Evolutionary conservation across 805 yeast species (phyloP), one percentile per base, ranked within the genome.

Genomic region (Nakazawaea peltata): DNA sequence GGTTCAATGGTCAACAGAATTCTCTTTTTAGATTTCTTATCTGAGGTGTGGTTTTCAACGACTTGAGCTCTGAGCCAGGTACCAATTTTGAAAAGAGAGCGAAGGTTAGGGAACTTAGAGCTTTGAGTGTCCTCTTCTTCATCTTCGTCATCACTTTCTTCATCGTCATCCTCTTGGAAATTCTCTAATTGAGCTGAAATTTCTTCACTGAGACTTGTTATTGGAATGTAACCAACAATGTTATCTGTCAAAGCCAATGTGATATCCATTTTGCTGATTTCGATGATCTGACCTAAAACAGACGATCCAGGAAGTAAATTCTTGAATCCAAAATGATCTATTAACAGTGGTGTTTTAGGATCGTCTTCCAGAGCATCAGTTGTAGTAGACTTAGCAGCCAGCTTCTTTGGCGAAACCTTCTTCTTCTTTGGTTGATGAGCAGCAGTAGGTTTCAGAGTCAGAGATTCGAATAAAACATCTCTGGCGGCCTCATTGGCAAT

Each of bases 401-500:
- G 64, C 41, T 50, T 50, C 24, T 39, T 43, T 21, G 29, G 33
- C 4, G 28, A 18, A 17, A 31, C 31, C 7, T n/a, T 32, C 18
- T 19, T 32, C 51, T 53, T 71, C 61, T 55, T 67, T 59, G 62
- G 75, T 40, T 51, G 57, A 26, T 63, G 57, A 36, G 52, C 51
- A 26, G 53, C 53, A 5, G 40, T 26, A 54, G 19, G 25, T 8
- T 32, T 28, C 19, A 25, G 15, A 28, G 19, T 17, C n/a, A 15
- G 14, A 31, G 52, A 19, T 41, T 61, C 90, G 43, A 84, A 83
- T 33, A 88, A 63, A 27, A 84, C 92, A 60, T 92, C 98, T 43
- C 73, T 74, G 16, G 88, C 78, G 32, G 90, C 99, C 57, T 90
- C 94, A 53, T 86, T 87, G 27, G 95, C 80, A 34, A 90, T 90